phyloP scores from a whole-genome alignment of 352 stramenopile genomes.

The Phytopythium oedochilum region DNA sequence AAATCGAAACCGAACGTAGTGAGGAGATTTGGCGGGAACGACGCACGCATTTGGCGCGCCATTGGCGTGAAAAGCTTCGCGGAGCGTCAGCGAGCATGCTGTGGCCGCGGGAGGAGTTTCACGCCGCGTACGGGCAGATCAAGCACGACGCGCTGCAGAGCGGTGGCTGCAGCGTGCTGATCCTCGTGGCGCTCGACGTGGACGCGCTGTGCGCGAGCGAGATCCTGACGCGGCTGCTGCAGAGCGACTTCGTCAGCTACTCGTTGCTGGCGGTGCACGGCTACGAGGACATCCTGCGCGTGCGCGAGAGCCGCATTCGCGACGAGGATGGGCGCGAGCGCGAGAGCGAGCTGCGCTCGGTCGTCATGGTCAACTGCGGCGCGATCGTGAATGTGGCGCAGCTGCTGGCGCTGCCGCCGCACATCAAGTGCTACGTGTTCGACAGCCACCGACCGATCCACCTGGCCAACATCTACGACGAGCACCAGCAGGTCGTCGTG shows the following conservation, averaged over 20 bases:
- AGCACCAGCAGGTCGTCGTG: constrained; percentile 69
- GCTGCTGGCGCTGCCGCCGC: constrained; percentile 63
- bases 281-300: constrained; percentile 82
- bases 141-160: constrained; percentile 70
- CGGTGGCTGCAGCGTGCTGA: constrained; percentile 78
- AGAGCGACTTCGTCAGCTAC: constrained; percentile 77
- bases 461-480: constrained; percentile 94
- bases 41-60: background rate
- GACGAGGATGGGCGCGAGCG: constrained; percentile 28
- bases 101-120: constrained; percentile 85
- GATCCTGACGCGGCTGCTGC: constrained; percentile 87
- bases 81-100: constrained; percentile 31
- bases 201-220: constrained; percentile 93
- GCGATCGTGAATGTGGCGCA: constrained; percentile 89
- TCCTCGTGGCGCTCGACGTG: constrained; percentile 93
- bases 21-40: constrained; percentile 10
- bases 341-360: constrained; percentile 72
- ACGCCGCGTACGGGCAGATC: constrained; percentile 79
- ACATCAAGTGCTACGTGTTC: constrained; percentile 92
- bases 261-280: constrained; percentile 67
- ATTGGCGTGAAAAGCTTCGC: no score
- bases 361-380: constrained; percentile 95
- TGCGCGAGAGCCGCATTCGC: constrained; percentile 64
- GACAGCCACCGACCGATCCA: constrained; percentile 95
- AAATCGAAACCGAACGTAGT: background rate